A percentile compares a stretch with the other conserved stretches of the same genome.
Conservation (phyloP, 257 asterid species). For the Solanum paucissectum region DNA sequence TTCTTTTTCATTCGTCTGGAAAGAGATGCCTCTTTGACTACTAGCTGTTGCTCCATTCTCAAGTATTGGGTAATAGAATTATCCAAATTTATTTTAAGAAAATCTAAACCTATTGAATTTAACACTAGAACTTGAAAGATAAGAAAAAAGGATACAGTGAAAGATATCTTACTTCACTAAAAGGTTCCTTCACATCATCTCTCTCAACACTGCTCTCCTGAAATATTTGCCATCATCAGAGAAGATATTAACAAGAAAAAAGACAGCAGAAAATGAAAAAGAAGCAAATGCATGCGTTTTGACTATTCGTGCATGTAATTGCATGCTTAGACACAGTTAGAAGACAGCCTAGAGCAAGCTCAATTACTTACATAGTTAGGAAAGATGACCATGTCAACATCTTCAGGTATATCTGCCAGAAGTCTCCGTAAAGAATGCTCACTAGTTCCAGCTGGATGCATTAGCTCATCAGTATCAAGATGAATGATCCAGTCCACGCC, state of each 20-base stretch:
- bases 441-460: slow-evolving; percentile 34
- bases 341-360: background rate
- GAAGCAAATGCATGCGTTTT: background rate
- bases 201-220: slow-evolving; percentile 47
- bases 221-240: background rate
- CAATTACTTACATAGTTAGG: slow-evolving; percentile 35
- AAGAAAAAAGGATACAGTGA: background rate
- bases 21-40: background rate
- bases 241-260: background rate
- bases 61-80: background rate
- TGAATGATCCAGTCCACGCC: slow-evolving; percentile 54
- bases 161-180: slow-evolving; percentile 30
- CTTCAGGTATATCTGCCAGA: slow-evolving; percentile 22
- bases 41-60: background rate
- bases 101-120: background rate
- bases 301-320: background rate
- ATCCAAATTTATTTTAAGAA: background rate
- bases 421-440: slow-evolving; percentile 29
- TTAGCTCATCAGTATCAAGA: slow-evolving; percentile 44
- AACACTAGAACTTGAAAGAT: background rate
- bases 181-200: slow-evolving; percentile 39
- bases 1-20: background rate
- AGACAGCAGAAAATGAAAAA: background rate
- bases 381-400: slow-evolving; percentile 27
- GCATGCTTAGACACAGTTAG: background rate